These are phyloP conservation scores for Lathyrus oleraceus DNA, from an alignment of 306 rosid species.

Conservation along the genomic window DNA sequence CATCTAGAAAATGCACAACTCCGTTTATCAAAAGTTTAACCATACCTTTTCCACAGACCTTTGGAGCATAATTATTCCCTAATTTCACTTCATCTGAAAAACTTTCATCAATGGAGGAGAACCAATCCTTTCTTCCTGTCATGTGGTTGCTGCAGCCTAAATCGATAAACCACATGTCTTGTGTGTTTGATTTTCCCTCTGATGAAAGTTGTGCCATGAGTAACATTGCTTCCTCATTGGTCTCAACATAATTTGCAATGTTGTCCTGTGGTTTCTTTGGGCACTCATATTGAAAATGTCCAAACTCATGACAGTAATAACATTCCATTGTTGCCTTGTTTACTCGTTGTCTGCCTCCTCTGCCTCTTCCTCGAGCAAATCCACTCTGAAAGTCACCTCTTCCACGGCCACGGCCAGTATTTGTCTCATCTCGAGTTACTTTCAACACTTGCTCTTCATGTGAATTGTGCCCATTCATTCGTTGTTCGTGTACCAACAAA, in stretches of 20 bases:
- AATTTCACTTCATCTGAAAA: too few relatives aligned
- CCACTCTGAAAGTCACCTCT: background rate
- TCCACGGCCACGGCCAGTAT: too few relatives aligned
- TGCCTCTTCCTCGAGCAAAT: background rate
- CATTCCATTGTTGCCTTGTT: background rate
- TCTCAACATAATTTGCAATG: background rate
- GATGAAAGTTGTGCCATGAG: slow-evolving; percentile 2
- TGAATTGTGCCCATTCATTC: too few relatives aligned
- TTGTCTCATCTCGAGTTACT: too few relatives aligned
- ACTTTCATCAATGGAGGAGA: background rate
- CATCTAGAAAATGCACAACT: background rate
- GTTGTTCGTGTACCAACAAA: too few relatives aligned
- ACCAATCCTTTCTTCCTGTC: background rate
- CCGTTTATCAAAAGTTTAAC: too few relatives aligned
- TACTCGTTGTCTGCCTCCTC: background rate
- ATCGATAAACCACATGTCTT: background rate
- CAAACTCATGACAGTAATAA: slow-evolving; percentile 1
- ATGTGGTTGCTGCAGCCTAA: background rate
- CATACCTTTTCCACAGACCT: too few relatives aligned
- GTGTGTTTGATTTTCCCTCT: background rate
- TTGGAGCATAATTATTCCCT: too few relatives aligned
- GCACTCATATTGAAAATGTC: too few relatives aligned
- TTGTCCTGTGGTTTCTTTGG: background rate
- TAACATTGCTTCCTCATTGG: too few relatives aligned
- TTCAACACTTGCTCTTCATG: too few relatives aligned